Conservation (phyloP, 768 basidiomycete genomes). For the Termitomyces bulborhizus region DNA sequence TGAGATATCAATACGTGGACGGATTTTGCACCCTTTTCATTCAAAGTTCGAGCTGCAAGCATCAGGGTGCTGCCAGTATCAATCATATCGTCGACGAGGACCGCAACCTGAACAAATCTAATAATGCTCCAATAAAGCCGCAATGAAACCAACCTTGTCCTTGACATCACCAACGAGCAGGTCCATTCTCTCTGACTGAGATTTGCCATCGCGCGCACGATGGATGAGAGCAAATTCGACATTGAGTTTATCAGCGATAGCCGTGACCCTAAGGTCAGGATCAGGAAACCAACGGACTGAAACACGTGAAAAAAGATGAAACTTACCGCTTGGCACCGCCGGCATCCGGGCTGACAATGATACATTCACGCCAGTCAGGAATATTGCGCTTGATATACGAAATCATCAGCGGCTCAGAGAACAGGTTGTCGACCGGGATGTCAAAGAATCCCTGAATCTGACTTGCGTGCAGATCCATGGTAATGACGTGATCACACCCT, state of each 20-base stretch:
- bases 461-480: constrained; percentile 97
- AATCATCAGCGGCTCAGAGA: constrained; percentile 93
- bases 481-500: constrained; percentile 97
- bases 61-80: constrained; percentile 90
- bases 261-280: constrained; percentile 54
- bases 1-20: constrained; percentile 91
- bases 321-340: constrained; percentile 96
- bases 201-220: constrained; percentile 73
- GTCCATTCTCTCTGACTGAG: constrained; percentile 77
- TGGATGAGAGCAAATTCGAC: constrained; percentile 96
- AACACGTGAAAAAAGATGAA: constrained; percentile 7
- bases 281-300: constrained; percentile 2
- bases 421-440: constrained; percentile 96
- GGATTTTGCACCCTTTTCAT: constrained; percentile 83
- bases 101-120: constrained; percentile 56
- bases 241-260: constrained; percentile 92
- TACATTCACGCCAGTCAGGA: constrained; percentile 76
- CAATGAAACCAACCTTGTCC: constrained; percentile 57
- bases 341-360: constrained; percentile 96
- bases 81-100: constrained; percentile 98
- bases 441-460: constrained; percentile 99
- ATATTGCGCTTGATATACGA: constrained; percentile 87
- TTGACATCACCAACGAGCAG: constrained; percentile 91
- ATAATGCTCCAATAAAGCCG: not conserved
- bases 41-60: constrained; percentile 78